These are phyloP conservation scores for Cenchrus purpureus DNA, from an alignment of 176 grass and related monocot genomes.

Conservation along the genomic window DNA sequence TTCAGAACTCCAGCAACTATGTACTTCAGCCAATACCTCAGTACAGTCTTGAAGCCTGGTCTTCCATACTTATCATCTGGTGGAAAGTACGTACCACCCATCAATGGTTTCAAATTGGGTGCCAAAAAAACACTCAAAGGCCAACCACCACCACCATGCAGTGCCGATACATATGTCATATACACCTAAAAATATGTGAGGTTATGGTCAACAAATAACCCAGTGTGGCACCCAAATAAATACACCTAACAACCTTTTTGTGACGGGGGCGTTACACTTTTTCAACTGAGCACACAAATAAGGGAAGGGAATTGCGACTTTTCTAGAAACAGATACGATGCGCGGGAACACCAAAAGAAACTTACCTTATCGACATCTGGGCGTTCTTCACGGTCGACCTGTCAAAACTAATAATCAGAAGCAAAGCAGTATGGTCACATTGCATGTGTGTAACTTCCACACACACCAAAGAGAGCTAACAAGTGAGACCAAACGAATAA, in stretches of 20 bases:
- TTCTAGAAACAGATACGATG: not conserved
- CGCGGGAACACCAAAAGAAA: not conserved
- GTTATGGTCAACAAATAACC: not conserved
- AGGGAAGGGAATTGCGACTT: not conserved
- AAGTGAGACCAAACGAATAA: not conserved
- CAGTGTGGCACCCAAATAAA: not conserved
- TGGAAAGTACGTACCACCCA: conserved; percentile 99
- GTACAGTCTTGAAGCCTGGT: conserved; percentile 93
- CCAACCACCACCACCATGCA: conserved; percentile 94
- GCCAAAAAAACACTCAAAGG: conserved; percentile 94
- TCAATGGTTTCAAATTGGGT: conserved; percentile 79
- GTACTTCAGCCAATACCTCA: conserved; percentile 59
- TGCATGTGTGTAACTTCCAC: conserved; percentile 9
- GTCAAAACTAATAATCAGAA: conserved; percentile 73
- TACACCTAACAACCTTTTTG: not conserved
- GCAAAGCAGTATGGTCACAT: conserved; percentile 34
- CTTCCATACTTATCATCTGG: conserved; percentile 89
- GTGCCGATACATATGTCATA: conserved; percentile 88
- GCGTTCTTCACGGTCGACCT: conserved; percentile 93
- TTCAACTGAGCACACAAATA: not conserved
- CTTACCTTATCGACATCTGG: conserved; percentile 99
- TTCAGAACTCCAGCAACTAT: conserved; percentile 12
- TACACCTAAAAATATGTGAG: conserved; percentile 67
- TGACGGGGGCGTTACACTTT: too few relatives aligned
- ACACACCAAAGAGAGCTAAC: not conserved